Base-by-base conservation (phyloP, 2,329 filamentous ascomycete species). In the Sporothrix pallida region DNA sequence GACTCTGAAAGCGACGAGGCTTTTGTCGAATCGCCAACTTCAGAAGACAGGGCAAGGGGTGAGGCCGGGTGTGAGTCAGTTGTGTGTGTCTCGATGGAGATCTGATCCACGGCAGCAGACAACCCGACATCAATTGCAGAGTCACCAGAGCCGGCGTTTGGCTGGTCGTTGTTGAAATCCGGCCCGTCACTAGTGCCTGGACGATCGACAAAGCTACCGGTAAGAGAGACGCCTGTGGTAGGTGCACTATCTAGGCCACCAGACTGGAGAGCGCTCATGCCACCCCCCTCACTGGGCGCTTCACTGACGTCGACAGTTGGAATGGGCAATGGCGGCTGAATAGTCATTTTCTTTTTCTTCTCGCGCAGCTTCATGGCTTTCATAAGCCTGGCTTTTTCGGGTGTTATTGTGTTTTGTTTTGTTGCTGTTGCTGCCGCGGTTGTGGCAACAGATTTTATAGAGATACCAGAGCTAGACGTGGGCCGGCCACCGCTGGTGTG, bases 331-430 rank as follows among this genome's bases (percentile, higher is more conserved):
- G 79, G 54, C n/a, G 80, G 76, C 54, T 80, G 79, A 60, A 79
- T 76, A 74, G 77, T 81, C 79, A 81, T 81, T 82, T 83, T 84
- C 80, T 84, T 90, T 81, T 94, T 94, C 82, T 92, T 94, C 82
- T 97, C 96, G 71, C 95, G 89, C 77, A 98, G 83, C 81, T 98
- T 93, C 83, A 98, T 87, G 8, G 96, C 96, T 83, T 97, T 98
- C 93, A 97, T 95, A 76, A 99, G 85, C 72, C 96, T 88, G 75
- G 93, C 90, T 83, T 97, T 98, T 81, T 99, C 96, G 0, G 93
- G 93, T 0, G 93, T 94, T 78, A 97, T 92, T 81, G 86, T 78
- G 81, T 83, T 80, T 76, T 85, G 80, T 78, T 85, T 79, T 70
- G 79, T 69, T 13, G 85, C 84, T 71, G 84, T 71, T 15, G 85